Evolutionary conservation across 805 yeast species (phyloP).

Genomic region (Metschnikowia lunata): DNA sequence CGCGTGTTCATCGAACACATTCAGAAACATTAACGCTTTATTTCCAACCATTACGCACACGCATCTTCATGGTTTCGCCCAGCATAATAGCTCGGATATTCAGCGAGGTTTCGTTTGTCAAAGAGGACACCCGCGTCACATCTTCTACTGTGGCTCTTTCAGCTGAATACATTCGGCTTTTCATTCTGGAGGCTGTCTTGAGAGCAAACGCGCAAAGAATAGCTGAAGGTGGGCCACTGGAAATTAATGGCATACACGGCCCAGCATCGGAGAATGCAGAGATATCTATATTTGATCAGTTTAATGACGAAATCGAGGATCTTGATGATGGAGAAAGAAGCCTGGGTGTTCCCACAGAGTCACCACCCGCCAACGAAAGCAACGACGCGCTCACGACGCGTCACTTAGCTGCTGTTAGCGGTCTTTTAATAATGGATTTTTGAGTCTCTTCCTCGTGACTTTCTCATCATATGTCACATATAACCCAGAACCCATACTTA

Average conservation of each 20-base stretch:
- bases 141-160: conserved; percentile 46
- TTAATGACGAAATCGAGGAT: conserved; percentile 16
- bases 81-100: conserved; percentile 48
- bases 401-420: conserved; percentile 53
- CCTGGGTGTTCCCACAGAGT: conserved; percentile 15
- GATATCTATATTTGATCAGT: conserved; percentile 7
- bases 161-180: conserved; percentile 51
- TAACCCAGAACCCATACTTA: conserved; percentile 27
- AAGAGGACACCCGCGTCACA: conserved; percentile 44
- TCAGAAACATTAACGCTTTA: no score
- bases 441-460: conserved; percentile 14
- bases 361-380: conserved; percentile 11
- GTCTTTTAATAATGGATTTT: conserved; percentile 54
- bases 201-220: conserved; percentile 52
- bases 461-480: conserved; percentile 4
- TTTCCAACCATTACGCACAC: no score
- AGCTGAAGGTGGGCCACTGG: conserved; percentile 23
- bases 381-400: conserved; percentile 46
- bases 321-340: conserved; percentile 15
- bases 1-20: no score
- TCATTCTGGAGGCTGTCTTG: conserved; percentile 54
- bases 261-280: conserved; percentile 10
- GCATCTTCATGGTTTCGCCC: conserved; percentile 10
- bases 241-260: conserved; percentile 34
- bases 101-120: conserved; percentile 47